Conservation (phyloP, 768 basidiomycete genomes). For the Amanita pseudoporphyria region DNA sequence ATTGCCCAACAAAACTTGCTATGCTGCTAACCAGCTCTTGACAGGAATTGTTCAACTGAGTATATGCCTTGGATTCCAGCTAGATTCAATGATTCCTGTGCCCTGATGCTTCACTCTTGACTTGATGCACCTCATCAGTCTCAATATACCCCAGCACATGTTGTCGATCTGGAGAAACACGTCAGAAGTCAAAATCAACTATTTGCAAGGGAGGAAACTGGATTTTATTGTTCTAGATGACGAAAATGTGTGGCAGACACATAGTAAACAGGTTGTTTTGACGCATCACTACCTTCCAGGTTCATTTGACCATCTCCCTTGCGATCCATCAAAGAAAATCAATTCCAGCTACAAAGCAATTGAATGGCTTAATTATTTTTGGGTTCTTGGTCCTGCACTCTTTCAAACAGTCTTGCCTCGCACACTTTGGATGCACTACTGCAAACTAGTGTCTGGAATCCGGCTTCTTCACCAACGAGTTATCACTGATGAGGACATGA, state of each 20-base stretch:
- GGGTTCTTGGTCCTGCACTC: constrained; percentile 23
- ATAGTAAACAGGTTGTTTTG: constrained; percentile 21
- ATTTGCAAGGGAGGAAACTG: constrained; percentile 8
- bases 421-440: constrained; percentile 21
- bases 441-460: constrained; percentile 19
- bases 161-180: constrained; percentile 22
- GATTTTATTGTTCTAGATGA: constrained; percentile 10
- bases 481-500: constrained; percentile 14
- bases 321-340: constrained; percentile 23
- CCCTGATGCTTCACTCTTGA: constrained; percentile 19
- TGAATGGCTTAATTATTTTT: constrained; percentile 25
- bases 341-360: constrained; percentile 28
- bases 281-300: constrained; percentile 15
- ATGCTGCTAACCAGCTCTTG: constrained; percentile 13
- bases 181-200: constrained; percentile 14
- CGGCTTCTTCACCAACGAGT: constrained; percentile 17
- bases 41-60: constrained; percentile 25
- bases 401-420: constrained; percentile 18
- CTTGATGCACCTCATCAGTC: constrained; percentile 21
- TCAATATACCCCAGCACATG: constrained; percentile 20
- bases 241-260: constrained; percentile 21
- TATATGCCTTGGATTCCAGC: constrained; percentile 17
- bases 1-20: constrained; percentile 12
- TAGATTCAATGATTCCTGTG: constrained; percentile 14
- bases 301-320: constrained; percentile 19